A percentile compares a stretch with the other conserved stretches of the same genome.
Evolutionary conservation across 768 basidiomycete species (phyloP).

Genomic region (Cytidiella melzeri): DNA sequence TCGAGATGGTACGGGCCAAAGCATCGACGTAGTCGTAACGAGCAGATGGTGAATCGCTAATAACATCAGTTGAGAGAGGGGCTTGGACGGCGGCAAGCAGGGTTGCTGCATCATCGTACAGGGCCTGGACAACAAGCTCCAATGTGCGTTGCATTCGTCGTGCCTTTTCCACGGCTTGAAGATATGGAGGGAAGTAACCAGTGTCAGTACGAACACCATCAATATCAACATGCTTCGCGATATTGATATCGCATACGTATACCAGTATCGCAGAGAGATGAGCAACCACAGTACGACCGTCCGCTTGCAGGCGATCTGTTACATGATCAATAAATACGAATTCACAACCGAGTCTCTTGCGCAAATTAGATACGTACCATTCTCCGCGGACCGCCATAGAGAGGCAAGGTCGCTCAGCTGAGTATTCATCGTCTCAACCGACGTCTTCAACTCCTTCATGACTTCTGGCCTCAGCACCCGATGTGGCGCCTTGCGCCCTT

Average conservation of each 20-base stretch:
- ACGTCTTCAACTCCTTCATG: constrained; percentile 45
- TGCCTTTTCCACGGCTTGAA: constrained; percentile 59
- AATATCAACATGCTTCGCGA: constrained; percentile 79
- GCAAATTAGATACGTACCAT: constrained; percentile 3
- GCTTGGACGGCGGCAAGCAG: constrained; percentile 56
- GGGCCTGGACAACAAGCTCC: constrained; percentile 63
- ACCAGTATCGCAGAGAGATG: constrained; percentile 53
- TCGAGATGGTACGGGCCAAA: constrained; percentile 44
- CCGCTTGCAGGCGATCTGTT: constrained; percentile 23
- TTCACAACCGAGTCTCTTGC: background rate
- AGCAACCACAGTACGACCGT: constrained; percentile 46
- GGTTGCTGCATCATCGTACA: constrained; percentile 65
- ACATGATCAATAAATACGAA: too few species aligned
- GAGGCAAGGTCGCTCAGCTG: constrained; percentile 1
- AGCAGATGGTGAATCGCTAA: background rate
- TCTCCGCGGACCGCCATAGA: constrained; percentile 2
- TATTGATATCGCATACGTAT: constrained; percentile 62
- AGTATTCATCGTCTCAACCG: constrained; percentile 37
- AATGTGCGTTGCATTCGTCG: constrained; percentile 60
- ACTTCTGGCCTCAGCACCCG: constrained; percentile 43
- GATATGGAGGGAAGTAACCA: constrained; percentile 4
- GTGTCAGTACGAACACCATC: constrained; percentile 42
- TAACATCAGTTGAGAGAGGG: constrained; percentile 20
- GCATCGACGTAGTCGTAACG: constrained; percentile 40
- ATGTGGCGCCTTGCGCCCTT: constrained; percentile 41